Conservation (phyloP, 2,329 filamentous ascomycete species). For the Cadophora sp. region DNA sequence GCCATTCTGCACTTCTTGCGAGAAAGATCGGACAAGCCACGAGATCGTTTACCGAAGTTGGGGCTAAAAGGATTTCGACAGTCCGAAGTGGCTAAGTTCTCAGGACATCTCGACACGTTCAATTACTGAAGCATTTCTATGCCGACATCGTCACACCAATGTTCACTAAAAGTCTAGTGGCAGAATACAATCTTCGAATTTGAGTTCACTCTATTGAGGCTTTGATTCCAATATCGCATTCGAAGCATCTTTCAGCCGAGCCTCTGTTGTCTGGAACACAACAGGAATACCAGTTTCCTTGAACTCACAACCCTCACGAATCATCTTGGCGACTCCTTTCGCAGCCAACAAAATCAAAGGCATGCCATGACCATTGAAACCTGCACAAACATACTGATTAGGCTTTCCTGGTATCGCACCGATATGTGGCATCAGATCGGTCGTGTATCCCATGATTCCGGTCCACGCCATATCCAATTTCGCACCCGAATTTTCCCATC, state of each 20-base stretch:
- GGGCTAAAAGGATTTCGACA: not conserved
- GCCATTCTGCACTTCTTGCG: not conserved
- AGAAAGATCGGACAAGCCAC: not conserved
- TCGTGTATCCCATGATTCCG: slow-evolving; percentile 23
- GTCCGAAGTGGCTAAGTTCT: not conserved
- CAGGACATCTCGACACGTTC: not conserved
- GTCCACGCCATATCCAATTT: slow-evolving; percentile 21
- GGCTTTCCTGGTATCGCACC: slow-evolving; percentile 14
- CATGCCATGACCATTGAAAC: slow-evolving; percentile 24
- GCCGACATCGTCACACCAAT: not conserved
- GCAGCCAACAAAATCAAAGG: slow-evolving; percentile 21
- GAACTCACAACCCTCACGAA: slow-evolving; percentile 19
- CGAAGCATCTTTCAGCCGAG: slow-evolving; percentile 11
- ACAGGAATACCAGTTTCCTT: slow-evolving; percentile 19
- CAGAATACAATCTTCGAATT: not conserved
- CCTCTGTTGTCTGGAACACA: slow-evolving; percentile 19
- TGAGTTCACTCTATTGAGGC: slow-evolving; percentile 9
- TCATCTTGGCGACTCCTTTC: slow-evolving; percentile 24
- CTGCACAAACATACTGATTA: slow-evolving; percentile 21
- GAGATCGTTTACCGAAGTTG: not conserved
- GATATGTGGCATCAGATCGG: slow-evolving; percentile 23
- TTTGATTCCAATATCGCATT: slow-evolving; percentile 23
- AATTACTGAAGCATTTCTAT: not conserved
- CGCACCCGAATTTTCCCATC: slow-evolving; percentile 22
- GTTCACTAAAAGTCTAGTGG: not conserved